Evolutionary conservation across 768 basidiomycete species (phyloP).

Genomic region (Sutorius australiensis): DNA sequence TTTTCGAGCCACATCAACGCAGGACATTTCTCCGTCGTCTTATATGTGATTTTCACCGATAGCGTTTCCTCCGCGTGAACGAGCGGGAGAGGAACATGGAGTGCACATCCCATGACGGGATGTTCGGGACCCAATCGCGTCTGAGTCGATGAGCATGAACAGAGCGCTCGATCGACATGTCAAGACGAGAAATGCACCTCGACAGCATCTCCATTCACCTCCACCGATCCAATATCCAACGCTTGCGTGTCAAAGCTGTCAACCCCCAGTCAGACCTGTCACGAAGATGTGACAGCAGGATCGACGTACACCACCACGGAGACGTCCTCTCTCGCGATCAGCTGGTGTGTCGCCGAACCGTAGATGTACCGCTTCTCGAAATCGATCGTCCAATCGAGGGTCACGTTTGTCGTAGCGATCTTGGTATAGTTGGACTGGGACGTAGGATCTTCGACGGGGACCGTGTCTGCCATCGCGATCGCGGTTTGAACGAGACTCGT

Average conservation of each 20-base stretch:
- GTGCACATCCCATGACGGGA: slow-evolving; percentile 72
- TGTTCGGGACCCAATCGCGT: slow-evolving; percentile 55
- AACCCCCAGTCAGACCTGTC: background rate
- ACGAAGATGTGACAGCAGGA: background rate
- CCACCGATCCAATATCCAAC: slow-evolving; percentile 53
- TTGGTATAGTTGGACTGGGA: slow-evolving; percentile 57
- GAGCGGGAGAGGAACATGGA: slow-evolving; percentile 54
- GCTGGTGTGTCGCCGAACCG: slow-evolving; percentile 45
- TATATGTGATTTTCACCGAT: slow-evolving; percentile 57
- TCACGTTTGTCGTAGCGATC: slow-evolving; percentile 45
- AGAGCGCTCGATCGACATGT: background rate
- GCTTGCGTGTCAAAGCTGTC: slow-evolving; percentile 46
- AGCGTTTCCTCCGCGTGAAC: slow-evolving; percentile 35
- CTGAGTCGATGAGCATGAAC: slow-evolving; percentile 29
- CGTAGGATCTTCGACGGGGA: slow-evolving; percentile 36
- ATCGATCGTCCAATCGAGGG: slow-evolving; percentile 57
- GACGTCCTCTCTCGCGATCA: slow-evolving; percentile 39
- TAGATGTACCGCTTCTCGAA: slow-evolving; percentile 43
- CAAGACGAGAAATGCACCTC: slow-evolving; percentile 36
- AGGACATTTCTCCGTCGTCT: slow-evolving; percentile 68
- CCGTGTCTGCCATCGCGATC: slow-evolving; percentile 11
- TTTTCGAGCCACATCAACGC: slow-evolving; percentile 88
- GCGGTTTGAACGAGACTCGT: background rate
- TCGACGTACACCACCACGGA: slow-evolving; percentile 40
- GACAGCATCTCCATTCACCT: slow-evolving; percentile 45